Evolutionary conservation across 2,329 filamentous ascomycete genomes (phyloP).

Genomic region (Fusarium torulosum): DNA sequence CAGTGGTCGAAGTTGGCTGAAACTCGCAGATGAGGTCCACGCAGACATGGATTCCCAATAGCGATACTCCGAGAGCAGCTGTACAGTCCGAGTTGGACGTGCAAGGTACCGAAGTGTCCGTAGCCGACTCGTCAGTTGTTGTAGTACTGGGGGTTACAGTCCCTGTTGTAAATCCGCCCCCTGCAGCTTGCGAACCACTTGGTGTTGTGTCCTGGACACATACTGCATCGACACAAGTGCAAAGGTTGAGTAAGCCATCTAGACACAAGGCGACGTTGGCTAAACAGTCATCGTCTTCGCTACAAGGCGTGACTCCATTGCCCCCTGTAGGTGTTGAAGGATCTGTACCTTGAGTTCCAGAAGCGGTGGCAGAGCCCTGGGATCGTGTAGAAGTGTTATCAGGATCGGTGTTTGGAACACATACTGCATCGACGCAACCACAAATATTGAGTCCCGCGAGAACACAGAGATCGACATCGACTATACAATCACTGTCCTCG

Average conservation of each 20-base stretch:
- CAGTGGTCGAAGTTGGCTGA: background rate
- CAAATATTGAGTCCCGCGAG: conserved; percentile 17
- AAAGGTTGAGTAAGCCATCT: background rate
- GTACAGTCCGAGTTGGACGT: conserved; percentile 7
- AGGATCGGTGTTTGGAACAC: background rate
- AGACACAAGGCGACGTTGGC: conserved; percentile 9
- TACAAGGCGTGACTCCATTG: background rate
- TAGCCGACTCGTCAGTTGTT: background rate
- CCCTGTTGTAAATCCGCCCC: background rate
- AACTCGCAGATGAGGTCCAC: conserved; percentile 23
- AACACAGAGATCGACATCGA: conserved; percentile 12
- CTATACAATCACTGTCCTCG: conserved; percentile 9
- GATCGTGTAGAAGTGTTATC: background rate
- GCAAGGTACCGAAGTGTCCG: background rate
- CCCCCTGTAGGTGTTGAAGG: background rate
- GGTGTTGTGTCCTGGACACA: background rate
- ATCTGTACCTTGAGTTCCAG: background rate
- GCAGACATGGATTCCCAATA: conserved; percentile 11
- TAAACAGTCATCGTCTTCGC: conserved; percentile 11
- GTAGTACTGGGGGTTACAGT: background rate
- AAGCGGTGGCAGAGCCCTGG: background rate
- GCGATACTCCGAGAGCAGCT: conserved; percentile 12
- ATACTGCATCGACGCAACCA: conserved; percentile 9
- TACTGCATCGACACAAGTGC: conserved; percentile 6
- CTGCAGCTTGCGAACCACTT: background rate